Evolutionary conservation across 148 eudicot species (phyloP), one percentile per base, ranked within the genome.

Genomic region (Cornus kousa): DNA sequence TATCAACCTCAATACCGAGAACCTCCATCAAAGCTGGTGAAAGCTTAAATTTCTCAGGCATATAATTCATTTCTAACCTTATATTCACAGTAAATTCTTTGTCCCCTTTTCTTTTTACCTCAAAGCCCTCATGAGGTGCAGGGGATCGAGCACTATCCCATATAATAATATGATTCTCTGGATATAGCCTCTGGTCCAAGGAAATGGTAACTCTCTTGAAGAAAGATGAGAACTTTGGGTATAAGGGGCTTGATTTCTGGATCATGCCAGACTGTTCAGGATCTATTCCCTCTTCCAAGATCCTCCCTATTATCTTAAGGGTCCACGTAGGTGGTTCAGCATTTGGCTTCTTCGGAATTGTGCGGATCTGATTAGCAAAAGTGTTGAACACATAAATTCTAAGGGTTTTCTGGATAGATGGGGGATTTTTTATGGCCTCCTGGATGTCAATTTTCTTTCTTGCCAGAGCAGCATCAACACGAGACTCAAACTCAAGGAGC

Each of bases 381-480:
- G 97, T 90, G 79, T 95, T 95, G 66, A 95, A 93, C 5, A 93
- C 94, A 79, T 95, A 95, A 83, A 95, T 91, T 8, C 99, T 85
- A 50, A 95, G 97, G 7, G 97, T 93, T 82, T 91, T 95, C 89
- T 95, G 97, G 73, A 88, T 85, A 48, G 86, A 88, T 9, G 94
- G 89, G 71, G 99, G 97, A 40, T 87, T 89, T 83, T 92, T 93
- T 59, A 95, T 77, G 62, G 97, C 91, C 81, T 95, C 99, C 81
- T 95, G 99, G 72, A 95, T 95, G 81, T 95, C 97, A 71, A 91
- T 84, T 82, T 91, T 95, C 87, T 95, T 95, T 83, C 97, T 89
- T 9, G 82, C 72, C 76, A 95, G 68, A 73, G 97, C 94, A 80
- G 99, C 89, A 84, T 95, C 99, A 60, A 95, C 92, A 22, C 97